Conservation (phyloP, 805 yeast species). For the Zygoascus biomembranicola region DNA sequence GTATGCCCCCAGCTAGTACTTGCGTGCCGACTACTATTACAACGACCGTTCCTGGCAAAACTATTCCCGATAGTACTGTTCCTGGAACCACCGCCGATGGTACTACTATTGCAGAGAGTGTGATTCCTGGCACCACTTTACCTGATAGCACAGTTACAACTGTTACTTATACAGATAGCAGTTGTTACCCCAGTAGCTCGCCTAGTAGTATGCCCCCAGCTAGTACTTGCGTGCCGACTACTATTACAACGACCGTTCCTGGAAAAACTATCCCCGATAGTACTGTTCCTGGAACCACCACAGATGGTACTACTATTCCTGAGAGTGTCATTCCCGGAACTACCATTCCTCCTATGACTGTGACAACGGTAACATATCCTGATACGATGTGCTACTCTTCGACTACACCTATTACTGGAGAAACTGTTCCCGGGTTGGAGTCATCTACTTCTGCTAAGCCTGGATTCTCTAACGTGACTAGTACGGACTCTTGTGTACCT, state of each 20-base stretch:
- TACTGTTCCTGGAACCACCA: not conserved
- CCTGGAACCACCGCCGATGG: constrained; percentile 1
- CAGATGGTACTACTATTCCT: not conserved
- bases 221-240: not conserved
- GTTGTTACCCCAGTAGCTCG: not conserved
- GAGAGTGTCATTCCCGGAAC: not conserved
- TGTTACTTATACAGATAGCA: not conserved
- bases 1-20: no score
- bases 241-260: not conserved
- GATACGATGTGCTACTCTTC: not conserved
- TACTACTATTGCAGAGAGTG: not conserved
- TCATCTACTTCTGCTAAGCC: no score
- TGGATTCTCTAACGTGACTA: not conserved
- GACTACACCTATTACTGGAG: not conserved
- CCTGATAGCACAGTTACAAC: not conserved
- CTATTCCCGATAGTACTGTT: not conserved
- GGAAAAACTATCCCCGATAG: not conserved
- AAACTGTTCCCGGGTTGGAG: no score
- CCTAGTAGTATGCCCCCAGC: not conserved
- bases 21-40: not conserved
- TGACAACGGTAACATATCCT: not conserved
- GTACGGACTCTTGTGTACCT: not conserved
- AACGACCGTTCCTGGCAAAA: not conserved
- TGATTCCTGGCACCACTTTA: not conserved
- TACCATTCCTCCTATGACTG: not conserved